phyloP scores from a whole-genome alignment of 169 alveolate genomes.

The Ichthyophthirius multifiliis region DNA sequence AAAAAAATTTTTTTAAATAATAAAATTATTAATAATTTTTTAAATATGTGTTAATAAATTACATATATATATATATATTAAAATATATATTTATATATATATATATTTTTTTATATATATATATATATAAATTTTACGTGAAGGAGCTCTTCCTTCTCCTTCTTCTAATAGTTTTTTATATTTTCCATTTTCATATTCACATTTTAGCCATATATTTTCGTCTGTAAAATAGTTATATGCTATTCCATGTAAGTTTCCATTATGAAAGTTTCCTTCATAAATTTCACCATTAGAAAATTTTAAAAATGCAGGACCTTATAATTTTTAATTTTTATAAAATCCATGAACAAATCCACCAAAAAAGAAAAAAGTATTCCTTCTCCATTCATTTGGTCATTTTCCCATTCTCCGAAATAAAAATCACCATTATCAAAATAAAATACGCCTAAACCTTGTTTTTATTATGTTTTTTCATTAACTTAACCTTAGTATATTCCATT shows the following conservation, averaged over 20 bases:
- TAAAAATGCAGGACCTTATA: slow-evolving; percentile 3
- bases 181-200: background rate
- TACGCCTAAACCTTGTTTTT: background rate
- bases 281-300: background rate
- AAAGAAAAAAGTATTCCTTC: background rate
- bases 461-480: background rate
- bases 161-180: background rate
- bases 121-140: background rate
- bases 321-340: background rate
- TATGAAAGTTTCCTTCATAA: background rate
- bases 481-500: background rate
- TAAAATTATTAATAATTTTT: no score
- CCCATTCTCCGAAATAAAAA: slow-evolving; percentile 8
- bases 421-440: background rate
- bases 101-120: no score
- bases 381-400: background rate
- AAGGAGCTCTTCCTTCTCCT: slow-evolving; percentile 12
- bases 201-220: background rate
- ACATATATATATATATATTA: no score
- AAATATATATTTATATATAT: no score
- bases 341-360: slow-evolving; percentile 13
- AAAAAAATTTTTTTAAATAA: no score
- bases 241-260: background rate
- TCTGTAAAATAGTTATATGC: slow-evolving; percentile 5
- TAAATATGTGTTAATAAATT: no score